Base-by-base conservation (phyloP, 208 protist genomes). In the Trypanosoma boissoni region DNA sequence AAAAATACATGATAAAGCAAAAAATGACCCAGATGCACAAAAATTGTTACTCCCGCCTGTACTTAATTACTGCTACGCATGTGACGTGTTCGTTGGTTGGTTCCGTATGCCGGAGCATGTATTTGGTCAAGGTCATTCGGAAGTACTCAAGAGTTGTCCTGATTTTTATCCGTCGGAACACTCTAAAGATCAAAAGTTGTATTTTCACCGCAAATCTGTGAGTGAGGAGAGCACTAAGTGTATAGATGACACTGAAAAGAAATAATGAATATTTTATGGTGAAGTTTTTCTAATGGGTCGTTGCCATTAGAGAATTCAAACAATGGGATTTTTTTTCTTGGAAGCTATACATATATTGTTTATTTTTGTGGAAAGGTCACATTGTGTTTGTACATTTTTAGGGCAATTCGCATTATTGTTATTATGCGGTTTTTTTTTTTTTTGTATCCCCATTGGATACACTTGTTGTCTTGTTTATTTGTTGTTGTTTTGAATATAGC, bases 1-100 rank as follows among this genome's bases (percentile, higher is more conserved):
- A 10, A 23, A 56, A 18, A 32, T 83, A 18, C 29, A 52, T 12
- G 27, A 37, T 1, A 57, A 58, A 55, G 72, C 77, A 34, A 39
- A 63, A 34, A 56, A 24, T 12, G 73, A 82, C 44, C 50, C 26
- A 23, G 53, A 42, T 10, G 60, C 74, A 9, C 70, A 60, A 4
- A 56, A 37, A 2, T 31, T 84, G 21, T 64, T 83, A 12, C 66
- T 73, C 16, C 82, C 86, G n/a, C 86, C 86, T 0, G 78, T 93
- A 16, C 51, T 82, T 45, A 93, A 90, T 60, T 93, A 93, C 68
- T 93, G 86, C 68, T 88, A 90, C 68, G 71, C 53, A 32, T 93
- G 86, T 55, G 78, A 93, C 37, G 56, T 71, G 34, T 41, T 72
- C 1, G 73, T 93, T 66, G 76, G 82, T 1, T 93, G 86, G 86